Evolutionary conservation across 305 asterid species (phyloP).

Genomic region (Fraxinus platypoda): DNA sequence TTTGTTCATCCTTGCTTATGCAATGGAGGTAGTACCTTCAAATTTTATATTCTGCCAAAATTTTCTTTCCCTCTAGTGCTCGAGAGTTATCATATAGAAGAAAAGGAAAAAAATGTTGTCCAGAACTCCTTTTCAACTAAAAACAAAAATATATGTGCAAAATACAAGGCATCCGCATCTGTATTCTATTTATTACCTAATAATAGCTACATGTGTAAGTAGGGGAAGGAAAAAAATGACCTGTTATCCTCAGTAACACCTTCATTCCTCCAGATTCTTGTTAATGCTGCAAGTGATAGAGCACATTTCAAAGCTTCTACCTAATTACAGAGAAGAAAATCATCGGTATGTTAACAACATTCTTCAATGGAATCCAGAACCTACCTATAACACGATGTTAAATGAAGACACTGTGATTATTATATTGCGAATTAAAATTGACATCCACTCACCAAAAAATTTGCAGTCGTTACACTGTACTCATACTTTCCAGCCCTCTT

Average conservation of each 20-base stretch:
- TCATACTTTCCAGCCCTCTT: constrained; percentile 98
- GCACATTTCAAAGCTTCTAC: constrained; percentile 94
- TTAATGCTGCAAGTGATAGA: constrained; percentile 80
- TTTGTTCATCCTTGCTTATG: not conserved
- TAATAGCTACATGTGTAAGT: constrained; percentile 8
- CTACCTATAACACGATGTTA: not conserved
- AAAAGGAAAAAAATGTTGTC: not conserved
- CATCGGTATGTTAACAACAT: constrained; percentile 25
- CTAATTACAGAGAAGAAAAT: constrained; percentile 40
- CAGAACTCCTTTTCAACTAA: constrained; percentile 8
- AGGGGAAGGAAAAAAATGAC: constrained; percentile 29
- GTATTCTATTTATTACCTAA: constrained; percentile 8
- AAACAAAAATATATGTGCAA: constrained; percentile 1
- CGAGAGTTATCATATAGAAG: not conserved
- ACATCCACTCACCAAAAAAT: constrained; percentile 77
- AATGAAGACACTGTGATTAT: constrained; percentile 10
- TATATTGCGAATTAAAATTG: constrained; percentile 14
- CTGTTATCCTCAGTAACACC: constrained; percentile 96
- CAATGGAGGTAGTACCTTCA: not conserved
- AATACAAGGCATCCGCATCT: not conserved
- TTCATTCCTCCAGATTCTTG: constrained; percentile 77
- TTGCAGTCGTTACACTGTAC: constrained; percentile 97
- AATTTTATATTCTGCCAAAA: not conserved
- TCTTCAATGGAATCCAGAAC: constrained; percentile 8
- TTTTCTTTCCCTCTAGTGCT: not conserved